Evolutionary conservation across 345 rosid species (phyloP).

Genomic region (Arabis hirsuta): DNA sequence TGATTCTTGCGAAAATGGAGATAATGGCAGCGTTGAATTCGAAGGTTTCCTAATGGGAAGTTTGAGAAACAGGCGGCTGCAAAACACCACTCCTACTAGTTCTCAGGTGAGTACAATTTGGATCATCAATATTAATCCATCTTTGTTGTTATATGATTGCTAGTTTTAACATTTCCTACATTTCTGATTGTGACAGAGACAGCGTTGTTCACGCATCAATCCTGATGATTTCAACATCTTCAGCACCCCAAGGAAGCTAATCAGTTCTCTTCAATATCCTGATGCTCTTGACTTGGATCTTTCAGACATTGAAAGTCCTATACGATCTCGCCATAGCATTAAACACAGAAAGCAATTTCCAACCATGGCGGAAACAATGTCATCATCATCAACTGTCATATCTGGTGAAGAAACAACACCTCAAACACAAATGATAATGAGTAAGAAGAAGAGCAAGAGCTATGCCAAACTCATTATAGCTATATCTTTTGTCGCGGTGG

Average conservation of each 20-base stretch:
- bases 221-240: conserved; percentile 59
- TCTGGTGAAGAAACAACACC: conserved; percentile 32
- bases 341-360: conserved; percentile 43
- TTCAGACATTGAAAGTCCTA: conserved; percentile 55
- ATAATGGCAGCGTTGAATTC: conserved; percentile 45
- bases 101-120: conserved; percentile 64
- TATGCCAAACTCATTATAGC: conserved; percentile 47
- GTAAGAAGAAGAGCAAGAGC: conserved; percentile 39
- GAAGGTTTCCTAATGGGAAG: conserved; percentile 61
- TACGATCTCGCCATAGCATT: conserved; percentile 46
- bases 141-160: conserved; percentile 54
- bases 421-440: conserved; percentile 22
- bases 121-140: conserved; percentile 1
- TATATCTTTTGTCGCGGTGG: conserved; percentile 47
- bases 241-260: conserved; percentile 84
- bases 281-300: conserved; percentile 53
- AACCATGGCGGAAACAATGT: conserved; percentile 56
- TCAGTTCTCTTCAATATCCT: conserved; percentile 75
- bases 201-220: conserved; percentile 57
- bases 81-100: conserved; percentile 69
- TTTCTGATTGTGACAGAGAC: conserved; percentile 54
- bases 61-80: conserved; percentile 45
- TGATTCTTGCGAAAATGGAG: conserved; percentile 42
- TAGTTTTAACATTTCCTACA: background rate
- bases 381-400: conserved; percentile 47